A percentile compares a stretch with the other conserved stretches of the same genome.
These are phyloP conservation scores for Styphnolobium japonicum DNA, from an alignment of 306 rosid genomes.

Conservation along the genomic window DNA sequence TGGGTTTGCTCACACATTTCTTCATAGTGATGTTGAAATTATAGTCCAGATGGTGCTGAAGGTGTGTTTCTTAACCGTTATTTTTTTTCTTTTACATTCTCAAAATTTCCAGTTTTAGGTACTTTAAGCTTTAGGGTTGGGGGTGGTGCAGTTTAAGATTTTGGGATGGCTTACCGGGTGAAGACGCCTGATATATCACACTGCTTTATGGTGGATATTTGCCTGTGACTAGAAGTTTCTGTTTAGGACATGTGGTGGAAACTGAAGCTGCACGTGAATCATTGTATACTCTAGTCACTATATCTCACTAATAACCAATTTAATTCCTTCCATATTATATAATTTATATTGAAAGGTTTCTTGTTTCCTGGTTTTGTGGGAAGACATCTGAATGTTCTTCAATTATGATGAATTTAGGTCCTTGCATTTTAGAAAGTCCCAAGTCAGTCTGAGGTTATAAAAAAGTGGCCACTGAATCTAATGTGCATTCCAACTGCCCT, in stretches of 20 bases:
- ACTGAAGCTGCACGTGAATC: not conserved
- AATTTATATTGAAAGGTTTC: not conserved
- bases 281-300: not conserved
- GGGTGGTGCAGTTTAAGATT: not conserved
- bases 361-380: not conserved
- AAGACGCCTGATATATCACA: no score
- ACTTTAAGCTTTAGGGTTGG: not conserved
- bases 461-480: not conserved
- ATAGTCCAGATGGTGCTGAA: slow-evolving; percentile 80
- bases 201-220: not conserved
- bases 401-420: not conserved
- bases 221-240: not conserved
- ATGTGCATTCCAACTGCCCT: not conserved
- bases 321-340: not conserved
- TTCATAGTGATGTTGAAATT: slow-evolving; percentile 75
- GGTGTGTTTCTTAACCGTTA: slow-evolving; percentile 49
- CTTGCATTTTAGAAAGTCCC: not conserved
- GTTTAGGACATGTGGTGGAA: not conserved
- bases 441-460: no score
- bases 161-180: no score
- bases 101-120: not conserved
- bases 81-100: not conserved
- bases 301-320: not conserved
- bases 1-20: slow-evolving; percentile 91
- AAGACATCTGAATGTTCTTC: not conserved